Evolutionary conservation across 2,329 filamentous ascomycete genomes (phyloP).

Genomic region (Cercospora citrullina): DNA sequence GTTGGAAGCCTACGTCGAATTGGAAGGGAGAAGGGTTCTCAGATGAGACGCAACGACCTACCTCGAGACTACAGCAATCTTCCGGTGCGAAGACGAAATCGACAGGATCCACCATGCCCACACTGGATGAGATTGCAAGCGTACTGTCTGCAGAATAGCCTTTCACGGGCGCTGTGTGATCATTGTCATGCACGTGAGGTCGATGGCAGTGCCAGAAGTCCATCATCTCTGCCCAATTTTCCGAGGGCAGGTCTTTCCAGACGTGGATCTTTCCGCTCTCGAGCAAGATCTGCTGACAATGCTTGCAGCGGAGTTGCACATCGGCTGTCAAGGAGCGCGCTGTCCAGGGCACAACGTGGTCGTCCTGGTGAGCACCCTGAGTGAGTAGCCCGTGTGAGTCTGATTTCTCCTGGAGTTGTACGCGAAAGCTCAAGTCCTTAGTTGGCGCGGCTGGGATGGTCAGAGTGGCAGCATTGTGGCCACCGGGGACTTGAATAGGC

Average conservation of each 20-base stretch:
- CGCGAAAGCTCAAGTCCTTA: constrained; percentile 55
- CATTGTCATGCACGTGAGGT: constrained; percentile 58
- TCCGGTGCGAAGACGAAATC: constrained; percentile 69
- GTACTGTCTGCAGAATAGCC: constrained; percentile 82
- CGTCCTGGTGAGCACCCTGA: constrained; percentile 27
- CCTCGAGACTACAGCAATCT: constrained; percentile 60
- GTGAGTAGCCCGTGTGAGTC: constrained; percentile 20
- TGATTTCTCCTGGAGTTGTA: constrained; percentile 51
- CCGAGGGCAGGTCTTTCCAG: constrained; percentile 94
- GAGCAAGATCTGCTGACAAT: constrained; percentile 34
- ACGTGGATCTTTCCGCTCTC: constrained; percentile 43
- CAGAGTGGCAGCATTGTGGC: constrained; percentile 45
- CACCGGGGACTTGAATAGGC: constrained; percentile 48
- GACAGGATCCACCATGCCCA: constrained; percentile 78
- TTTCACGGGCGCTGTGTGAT: constrained; percentile 50
- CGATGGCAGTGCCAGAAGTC: constrained; percentile 99
- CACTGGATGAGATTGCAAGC: constrained; percentile 64
- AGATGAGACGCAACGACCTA: constrained; percentile 37
- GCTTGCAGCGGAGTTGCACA: constrained; percentile 33
- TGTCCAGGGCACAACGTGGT: constrained; percentile 48
- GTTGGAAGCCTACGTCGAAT: neutral
- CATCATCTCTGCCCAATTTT: constrained; percentile 99
- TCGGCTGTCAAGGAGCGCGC: constrained; percentile 38
- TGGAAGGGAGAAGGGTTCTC: neutral
- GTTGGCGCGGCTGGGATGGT: constrained; percentile 51